Conservation (phyloP, 2,329 filamentous ascomycete species). For the Dothidotthia symphoricarpi region DNA sequence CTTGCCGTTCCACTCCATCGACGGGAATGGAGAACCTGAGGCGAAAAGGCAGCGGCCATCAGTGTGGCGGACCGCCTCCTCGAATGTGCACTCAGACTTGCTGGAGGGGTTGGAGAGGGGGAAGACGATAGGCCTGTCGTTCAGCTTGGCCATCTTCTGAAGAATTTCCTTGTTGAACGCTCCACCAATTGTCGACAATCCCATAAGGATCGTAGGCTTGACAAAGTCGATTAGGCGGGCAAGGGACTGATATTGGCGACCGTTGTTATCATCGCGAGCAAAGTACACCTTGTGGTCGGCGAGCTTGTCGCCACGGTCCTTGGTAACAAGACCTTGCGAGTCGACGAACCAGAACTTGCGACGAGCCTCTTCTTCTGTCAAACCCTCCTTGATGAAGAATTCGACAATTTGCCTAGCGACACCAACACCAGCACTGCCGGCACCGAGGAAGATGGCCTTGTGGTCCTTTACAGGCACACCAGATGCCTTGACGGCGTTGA, state of each 20-base stretch:
- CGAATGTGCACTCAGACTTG: constrained; percentile 97
- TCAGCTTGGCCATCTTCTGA: constrained; percentile 57
- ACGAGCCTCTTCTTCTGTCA: constrained; percentile 82
- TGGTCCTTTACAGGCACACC: constrained; percentile 85
- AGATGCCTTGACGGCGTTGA: constrained; percentile 76
- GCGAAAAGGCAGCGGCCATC: constrained; percentile 91
- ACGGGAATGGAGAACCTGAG: constrained; percentile 87
- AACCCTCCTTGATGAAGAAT: constrained; percentile 89
- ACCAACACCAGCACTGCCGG: constrained; percentile 91
- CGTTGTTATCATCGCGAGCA: constrained; percentile 63
- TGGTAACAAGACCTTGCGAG: constrained; percentile 91
- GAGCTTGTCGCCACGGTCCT: constrained; percentile 88
- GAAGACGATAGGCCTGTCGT: constrained; percentile 75
- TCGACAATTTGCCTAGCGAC: constrained; percentile 97
- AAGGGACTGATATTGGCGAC: constrained; percentile 69
- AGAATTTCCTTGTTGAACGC: constrained; percentile 89
- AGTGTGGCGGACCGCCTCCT: constrained; percentile 87
- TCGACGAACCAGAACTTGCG: constrained; percentile 97
- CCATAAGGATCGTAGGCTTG: constrained; percentile 90
- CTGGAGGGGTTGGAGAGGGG: constrained; percentile 92
- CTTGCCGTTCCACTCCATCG: constrained; percentile 53
- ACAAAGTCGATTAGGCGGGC: constrained; percentile 93
- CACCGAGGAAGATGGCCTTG: constrained; percentile 92
- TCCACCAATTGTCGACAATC: constrained; percentile 89
- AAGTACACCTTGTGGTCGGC: constrained; percentile 81